A percentile compares a stretch with the other conserved stretches of the same genome.
Evolutionary conservation across 1,284 basidiomycete species (phyloP).

Genomic region (Hemileia vastatrix): DNA sequence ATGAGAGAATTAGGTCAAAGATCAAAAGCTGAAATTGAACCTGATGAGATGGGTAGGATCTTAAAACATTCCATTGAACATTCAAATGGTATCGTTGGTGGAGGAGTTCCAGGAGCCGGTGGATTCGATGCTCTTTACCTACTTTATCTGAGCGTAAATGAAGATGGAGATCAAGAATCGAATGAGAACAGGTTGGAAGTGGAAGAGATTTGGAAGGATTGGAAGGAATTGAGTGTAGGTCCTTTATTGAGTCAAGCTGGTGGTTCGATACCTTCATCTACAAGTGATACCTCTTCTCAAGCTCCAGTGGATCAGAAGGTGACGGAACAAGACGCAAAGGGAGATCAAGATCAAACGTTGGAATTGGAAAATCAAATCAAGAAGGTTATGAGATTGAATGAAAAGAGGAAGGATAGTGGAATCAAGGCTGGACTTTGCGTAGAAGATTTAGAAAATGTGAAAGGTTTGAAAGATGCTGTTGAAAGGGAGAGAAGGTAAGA

Average conservation of each 20-base stretch:
- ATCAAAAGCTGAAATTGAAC: conserved; percentile 79
- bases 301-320: background rate
- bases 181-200: conserved; percentile 49
- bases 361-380: background rate
- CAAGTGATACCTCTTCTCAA: background rate
- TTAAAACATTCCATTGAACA: conserved; percentile 63
- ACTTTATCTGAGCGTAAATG: conserved; percentile 60
- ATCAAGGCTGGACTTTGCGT: conserved; percentile 58
- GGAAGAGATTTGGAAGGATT: conserved; percentile 64
- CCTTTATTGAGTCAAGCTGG: conserved; percentile 71
- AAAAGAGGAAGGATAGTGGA: conserved; percentile 22
- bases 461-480: conserved; percentile 53
- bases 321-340: background rate
- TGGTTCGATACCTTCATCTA: no score
- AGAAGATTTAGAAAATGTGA: conserved; percentile 56
- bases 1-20: conserved; percentile 78
- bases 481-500: no score
- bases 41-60: conserved; percentile 70
- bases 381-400: background rate
- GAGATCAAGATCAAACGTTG: background rate
- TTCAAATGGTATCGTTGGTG: conserved; percentile 74
- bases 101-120: conserved; percentile 92
- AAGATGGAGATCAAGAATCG: conserved; percentile 41
- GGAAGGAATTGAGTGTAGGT: conserved; percentile 63
- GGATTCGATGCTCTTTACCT: conserved; percentile 95